phyloP scores from a whole-genome alignment of 352 stramenopile species.

The Peronospora tabacina region DNA sequence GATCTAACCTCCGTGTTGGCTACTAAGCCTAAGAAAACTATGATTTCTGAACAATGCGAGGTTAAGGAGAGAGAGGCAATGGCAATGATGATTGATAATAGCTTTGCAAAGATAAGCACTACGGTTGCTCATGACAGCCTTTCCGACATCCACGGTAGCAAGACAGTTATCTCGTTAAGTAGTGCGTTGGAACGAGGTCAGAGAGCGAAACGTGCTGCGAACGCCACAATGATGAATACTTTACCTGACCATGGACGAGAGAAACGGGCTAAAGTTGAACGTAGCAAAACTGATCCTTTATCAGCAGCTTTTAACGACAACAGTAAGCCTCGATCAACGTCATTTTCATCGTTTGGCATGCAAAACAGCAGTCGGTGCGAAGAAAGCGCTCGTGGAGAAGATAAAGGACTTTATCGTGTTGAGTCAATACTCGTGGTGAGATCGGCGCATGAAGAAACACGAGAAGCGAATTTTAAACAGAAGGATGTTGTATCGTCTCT shows the following conservation, averaged over 20 bases:
- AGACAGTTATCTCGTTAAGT: not conserved
- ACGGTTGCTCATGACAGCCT: not conserved
- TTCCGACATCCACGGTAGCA: not conserved
- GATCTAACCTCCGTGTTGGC: not conserved
- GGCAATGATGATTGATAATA: conserved; percentile 6
- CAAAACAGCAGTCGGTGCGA: conserved; percentile 8
- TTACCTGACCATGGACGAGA: conserved; percentile 6
- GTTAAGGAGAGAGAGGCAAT: conserved; percentile 28
- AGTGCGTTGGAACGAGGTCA: not conserved
- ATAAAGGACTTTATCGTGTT: conserved; percentile 2
- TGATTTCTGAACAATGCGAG: conserved; percentile 7
- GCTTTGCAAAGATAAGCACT: not conserved
- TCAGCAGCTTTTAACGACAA: conserved; percentile 8
- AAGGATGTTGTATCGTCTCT: conserved; percentile 5
- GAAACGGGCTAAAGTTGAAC: conserved; percentile 21
- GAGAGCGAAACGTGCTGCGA: conserved; percentile 4
- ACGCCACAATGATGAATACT: not conserved
- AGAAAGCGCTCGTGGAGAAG: conserved; percentile 4
- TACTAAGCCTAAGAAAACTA: conserved; percentile 5
- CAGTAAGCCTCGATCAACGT: conserved; percentile 32
- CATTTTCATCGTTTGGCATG: conserved; percentile 27
- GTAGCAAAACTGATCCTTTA: conserved; percentile 16
- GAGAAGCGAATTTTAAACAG: conserved; percentile 15
- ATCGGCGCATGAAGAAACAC: conserved; percentile 13
- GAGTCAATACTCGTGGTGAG: conserved; percentile 6